Evolutionary conservation across 2,329 filamentous ascomycete genomes (phyloP).

Genomic region (Talaromyces piceae): DNA sequence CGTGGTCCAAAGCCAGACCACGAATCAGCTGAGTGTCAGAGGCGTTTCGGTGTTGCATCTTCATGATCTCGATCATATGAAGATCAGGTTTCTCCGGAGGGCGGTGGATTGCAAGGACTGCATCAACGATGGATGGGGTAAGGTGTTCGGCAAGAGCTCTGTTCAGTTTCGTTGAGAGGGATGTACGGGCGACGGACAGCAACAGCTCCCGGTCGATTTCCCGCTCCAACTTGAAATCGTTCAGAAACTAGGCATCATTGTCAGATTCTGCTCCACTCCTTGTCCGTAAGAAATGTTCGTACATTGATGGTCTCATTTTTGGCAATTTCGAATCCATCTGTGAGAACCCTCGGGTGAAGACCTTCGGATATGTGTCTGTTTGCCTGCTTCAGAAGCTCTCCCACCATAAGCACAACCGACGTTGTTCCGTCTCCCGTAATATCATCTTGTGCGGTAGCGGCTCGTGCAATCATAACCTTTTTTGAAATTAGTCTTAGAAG

Average conservation of each 20-base stretch:
- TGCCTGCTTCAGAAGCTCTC: constrained; percentile 95
- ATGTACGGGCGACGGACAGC: constrained; percentile 86
- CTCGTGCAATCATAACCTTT: constrained; percentile 64
- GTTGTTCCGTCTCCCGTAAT: constrained; percentile 98
- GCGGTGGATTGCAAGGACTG: constrained; percentile 89
- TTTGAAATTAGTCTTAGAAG: constrained; percentile 5
- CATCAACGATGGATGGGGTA: constrained; percentile 91
- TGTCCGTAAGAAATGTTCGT: constrained; percentile 15
- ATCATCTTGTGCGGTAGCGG: constrained; percentile 95
- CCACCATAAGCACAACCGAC: constrained; percentile 88
- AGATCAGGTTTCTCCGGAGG: constrained; percentile 86
- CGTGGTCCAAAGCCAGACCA: constrained; percentile 88
- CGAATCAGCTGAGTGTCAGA: constrained; percentile 94
- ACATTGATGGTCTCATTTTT: constrained; percentile 89
- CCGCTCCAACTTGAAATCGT: constrained; percentile 81
- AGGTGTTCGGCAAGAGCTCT: constrained; percentile 79
- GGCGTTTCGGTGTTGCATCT: constrained; percentile 96
- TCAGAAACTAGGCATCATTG: constrained; percentile 62
- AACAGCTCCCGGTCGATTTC: constrained; percentile 91
- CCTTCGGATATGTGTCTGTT: constrained; percentile 94
- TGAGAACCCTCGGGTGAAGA: constrained; percentile 93
- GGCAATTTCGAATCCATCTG: constrained; percentile 93
- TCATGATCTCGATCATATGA: constrained; percentile 99
- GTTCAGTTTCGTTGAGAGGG: constrained; percentile 92
- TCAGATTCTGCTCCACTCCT: neutral